Conservation (phyloP, 257 asterid species). For the Solanum megistacrolobum region DNA sequence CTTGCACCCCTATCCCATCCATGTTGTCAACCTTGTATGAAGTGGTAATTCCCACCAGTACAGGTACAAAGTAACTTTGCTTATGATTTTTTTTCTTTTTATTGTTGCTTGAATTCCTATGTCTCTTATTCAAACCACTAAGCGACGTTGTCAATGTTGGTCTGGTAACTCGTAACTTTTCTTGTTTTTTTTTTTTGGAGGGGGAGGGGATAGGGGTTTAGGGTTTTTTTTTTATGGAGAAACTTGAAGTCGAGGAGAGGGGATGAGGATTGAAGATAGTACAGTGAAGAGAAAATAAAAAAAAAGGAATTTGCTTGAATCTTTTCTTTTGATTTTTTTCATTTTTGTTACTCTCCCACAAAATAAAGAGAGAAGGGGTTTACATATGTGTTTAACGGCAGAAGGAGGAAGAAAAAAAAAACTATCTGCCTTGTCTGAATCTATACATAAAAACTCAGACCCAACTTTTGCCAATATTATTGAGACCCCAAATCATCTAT, state of each 20-base stretch:
- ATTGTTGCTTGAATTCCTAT: background rate
- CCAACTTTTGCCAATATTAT: constrained; percentile 2
- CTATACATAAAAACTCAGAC: background rate
- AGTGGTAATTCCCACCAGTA: background rate
- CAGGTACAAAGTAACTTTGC: background rate
- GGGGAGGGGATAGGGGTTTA: background rate
- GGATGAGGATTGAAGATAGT: background rate
- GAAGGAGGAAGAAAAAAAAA: background rate
- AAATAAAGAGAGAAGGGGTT: background rate
- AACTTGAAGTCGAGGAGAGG: background rate
- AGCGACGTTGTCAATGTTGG: background rate
- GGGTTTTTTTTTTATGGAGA: background rate
- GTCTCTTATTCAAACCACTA: background rate
- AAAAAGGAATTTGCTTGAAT: background rate
- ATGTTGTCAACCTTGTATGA: background rate
- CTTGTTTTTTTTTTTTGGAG: background rate
- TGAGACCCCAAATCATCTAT: constrained; percentile 6
- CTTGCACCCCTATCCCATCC: background rate
- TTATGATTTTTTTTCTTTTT: no score
- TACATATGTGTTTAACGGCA: background rate
- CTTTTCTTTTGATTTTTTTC: background rate
- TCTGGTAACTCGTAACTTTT: background rate
- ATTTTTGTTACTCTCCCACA: background rate
- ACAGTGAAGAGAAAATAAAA: background rate
- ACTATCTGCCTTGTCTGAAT: background rate